Evolutionary conservation across 305 asterid genomes (phyloP).

Genomic region (Fraxinus platypoda): DNA sequence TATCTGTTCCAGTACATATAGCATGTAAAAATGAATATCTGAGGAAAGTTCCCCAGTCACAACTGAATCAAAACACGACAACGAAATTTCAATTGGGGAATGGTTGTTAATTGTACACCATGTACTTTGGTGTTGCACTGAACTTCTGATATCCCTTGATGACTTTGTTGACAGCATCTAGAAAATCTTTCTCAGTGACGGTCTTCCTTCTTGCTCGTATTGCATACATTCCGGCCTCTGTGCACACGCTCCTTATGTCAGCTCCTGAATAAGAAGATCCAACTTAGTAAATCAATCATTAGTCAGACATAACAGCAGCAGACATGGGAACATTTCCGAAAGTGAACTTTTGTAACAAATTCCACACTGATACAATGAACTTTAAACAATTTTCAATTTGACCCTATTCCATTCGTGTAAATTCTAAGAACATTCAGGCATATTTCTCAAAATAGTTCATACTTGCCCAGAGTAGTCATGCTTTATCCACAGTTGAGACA

Average conservation of each 20-base stretch:
- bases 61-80: not conserved
- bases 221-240: slow-evolving; percentile 95
- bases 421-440: not conserved
- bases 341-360: not conserved
- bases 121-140: slow-evolving; percentile 93
- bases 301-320: not conserved
- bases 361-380: not conserved
- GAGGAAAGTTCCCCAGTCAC: not conserved
- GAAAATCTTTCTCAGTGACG: slow-evolving; percentile 88
- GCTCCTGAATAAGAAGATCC: slow-evolving; percentile 52
- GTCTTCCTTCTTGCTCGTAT: slow-evolving; percentile 93
- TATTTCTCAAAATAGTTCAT: not conserved
- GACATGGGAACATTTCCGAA: not conserved
- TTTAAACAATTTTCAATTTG: not conserved
- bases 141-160: slow-evolving; percentile 97
- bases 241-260: slow-evolving; percentile 92
- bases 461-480: not conserved
- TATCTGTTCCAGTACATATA: too few relatives aligned
- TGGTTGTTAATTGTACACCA: slow-evolving; percentile 71
- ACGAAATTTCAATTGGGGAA: not conserved
- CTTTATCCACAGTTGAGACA: not conserved
- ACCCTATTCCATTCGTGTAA: not conserved
- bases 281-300: not conserved
- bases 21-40: not conserved
- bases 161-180: slow-evolving; percentile 95